Conservation (phyloP, 805 yeast genomes). For the Grigorovia jiainica region DNA sequence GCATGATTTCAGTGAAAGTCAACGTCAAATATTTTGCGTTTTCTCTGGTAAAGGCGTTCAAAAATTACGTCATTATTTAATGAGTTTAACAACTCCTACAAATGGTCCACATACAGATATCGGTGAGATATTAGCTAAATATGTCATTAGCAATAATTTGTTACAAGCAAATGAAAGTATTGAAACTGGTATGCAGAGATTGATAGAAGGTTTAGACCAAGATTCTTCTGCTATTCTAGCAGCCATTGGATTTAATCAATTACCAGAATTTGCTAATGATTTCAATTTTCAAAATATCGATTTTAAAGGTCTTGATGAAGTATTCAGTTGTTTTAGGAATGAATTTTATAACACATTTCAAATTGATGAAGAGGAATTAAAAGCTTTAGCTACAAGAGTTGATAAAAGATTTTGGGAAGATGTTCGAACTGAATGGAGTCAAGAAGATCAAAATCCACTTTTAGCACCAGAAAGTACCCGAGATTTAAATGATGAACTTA, state of each 20-base stretch:
- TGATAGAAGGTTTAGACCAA: slow-evolving; percentile 22
- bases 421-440: slow-evolving; percentile 22
- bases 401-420: slow-evolving; percentile 26
- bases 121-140: slow-evolving; percentile 24
- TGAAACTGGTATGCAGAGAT: slow-evolving; percentile 22
- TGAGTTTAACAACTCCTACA: slow-evolving; percentile 30
- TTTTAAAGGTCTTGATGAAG: slow-evolving; percentile 22
- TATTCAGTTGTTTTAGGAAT: slow-evolving; percentile 18
- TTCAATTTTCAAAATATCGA: slow-evolving; percentile 25
- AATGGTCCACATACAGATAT: slow-evolving; percentile 28
- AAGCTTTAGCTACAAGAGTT: slow-evolving; percentile 14
- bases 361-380: slow-evolving; percentile 12
- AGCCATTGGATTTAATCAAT: slow-evolving; percentile 26
- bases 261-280: slow-evolving; percentile 24
- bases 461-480: slow-evolving; percentile 25
- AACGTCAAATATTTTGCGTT: slow-evolving; percentile 80
- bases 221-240: slow-evolving; percentile 29
- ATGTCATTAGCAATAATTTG: slow-evolving; percentile 20
- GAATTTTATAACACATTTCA: slow-evolving; percentile 5
- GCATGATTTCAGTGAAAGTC: slow-evolving; percentile 79
- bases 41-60: slow-evolving; percentile 86
- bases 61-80: slow-evolving; percentile 61
- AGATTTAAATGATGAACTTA: slow-evolving; percentile 23
- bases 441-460: slow-evolving; percentile 19
- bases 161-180: slow-evolving; percentile 19